phyloP scores from a whole-genome alignment of 306 rosid genomes.

The Begonia fuchsioides region DNA sequence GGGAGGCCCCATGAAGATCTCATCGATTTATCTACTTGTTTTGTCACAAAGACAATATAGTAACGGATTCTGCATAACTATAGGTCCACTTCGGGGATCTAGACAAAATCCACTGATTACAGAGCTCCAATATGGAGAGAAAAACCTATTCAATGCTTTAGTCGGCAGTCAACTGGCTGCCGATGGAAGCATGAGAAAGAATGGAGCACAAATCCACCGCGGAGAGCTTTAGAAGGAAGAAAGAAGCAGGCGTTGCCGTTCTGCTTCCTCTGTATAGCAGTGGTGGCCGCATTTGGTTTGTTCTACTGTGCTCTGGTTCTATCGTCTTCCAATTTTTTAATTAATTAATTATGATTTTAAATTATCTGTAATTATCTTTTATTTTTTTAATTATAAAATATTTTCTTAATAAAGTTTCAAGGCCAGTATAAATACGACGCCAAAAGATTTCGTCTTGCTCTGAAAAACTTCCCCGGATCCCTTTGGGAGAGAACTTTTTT shows the following conservation, averaged over 20 bases:
- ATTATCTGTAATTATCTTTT: no score
- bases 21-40: slow-evolving; percentile 83
- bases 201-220: slow-evolving; percentile 15
- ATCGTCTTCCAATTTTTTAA: no score
- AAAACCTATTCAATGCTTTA: slow-evolving; percentile 22
- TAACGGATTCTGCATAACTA: slow-evolving; percentile 30
- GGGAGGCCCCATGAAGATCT: slow-evolving; percentile 83
- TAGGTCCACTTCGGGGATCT: slow-evolving; percentile 8
- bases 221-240: slow-evolving; percentile 18
- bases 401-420: no score
- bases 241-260: slow-evolving; percentile 23
- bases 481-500: no score
- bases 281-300: no score
- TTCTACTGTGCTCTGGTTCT: no score
- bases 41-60: slow-evolving; percentile 58
- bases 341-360: no score
- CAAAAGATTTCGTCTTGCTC: no score
- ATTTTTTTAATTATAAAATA: no score
- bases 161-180: no score
- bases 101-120: slow-evolving; percentile 26
- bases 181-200: not conserved
- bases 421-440: no score
- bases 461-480: no score
- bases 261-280: slow-evolving; percentile 3
- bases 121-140: slow-evolving; percentile 19